Base-by-base conservation (phyloP, 345 rosid species). In the Brassica nigra region DNA sequence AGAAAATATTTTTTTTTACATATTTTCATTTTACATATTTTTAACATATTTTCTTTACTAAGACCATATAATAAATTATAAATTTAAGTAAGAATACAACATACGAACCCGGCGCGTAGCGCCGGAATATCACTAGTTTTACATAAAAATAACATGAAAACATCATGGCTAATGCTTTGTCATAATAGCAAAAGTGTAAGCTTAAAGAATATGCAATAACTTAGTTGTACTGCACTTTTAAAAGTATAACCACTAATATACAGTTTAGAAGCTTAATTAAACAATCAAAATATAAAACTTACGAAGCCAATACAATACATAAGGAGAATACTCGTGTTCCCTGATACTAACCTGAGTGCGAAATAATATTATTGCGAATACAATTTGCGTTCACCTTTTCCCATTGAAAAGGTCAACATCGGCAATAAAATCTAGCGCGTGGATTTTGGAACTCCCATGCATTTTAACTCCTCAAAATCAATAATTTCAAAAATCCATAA, bases 371-470 rank as follows among this genome's bases (percentile, higher is more conserved):
- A n/a, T 55, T 77, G 54, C 33, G 39, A 52, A 64, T 77, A 44
- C 36, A 44, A 16, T 66, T 27, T 20, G n/a, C 67, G 16, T 15
- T 29, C 29, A 23, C n/a, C 64, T 23, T 59, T 59, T 59, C 64
- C 5, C 27, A 30, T 47, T n/a, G 59, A 62, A 79, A 67, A 67
- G 42, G 83, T 80, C 79, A 74, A 75, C 80, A 80, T 80, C 80
- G 36, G 37, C 80, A 59, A 66, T 57, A 71, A 71, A 76, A 66
- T 76, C 70, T 61, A 66, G 76, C 83, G 73, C 83, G 73, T 80
- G 69, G 58, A 63, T 64, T 71, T 62, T 81, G 80, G 73, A 71
- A 81, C 70, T 76, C 77, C 77, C 84, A 76, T 74, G 82, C 78
- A 81, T 36, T 47, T 20, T 37, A 54, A 8, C 63, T 71, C 42